Conservation (phyloP, 345 rosid genomes). For the Barbarea vulgaris region DNA sequence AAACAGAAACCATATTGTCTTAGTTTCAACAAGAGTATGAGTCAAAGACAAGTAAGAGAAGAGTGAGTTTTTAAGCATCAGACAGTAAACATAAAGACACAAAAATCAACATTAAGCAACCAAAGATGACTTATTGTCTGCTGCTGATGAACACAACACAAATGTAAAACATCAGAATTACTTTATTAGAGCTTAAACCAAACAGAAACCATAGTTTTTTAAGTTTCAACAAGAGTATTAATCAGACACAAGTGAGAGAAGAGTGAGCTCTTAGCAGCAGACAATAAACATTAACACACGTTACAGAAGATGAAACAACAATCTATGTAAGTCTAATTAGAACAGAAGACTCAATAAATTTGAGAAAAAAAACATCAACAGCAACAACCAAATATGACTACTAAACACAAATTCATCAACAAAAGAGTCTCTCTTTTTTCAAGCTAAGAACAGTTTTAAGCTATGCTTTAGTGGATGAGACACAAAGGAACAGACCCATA, state of each 20-base stretch:
- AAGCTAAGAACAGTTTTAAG: neutral
- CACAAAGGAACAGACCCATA: neutral
- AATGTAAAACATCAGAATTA: neutral
- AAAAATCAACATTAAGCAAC: neutral
- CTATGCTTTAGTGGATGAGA: neutral
- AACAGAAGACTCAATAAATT: too few relatives aligned
- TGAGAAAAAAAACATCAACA: too few relatives aligned
- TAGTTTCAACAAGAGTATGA: neutral
- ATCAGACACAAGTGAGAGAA: neutral
- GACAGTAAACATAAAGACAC: too few relatives aligned
- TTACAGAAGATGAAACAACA: too few relatives aligned
- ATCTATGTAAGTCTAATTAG: too few relatives aligned
- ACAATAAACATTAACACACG: too few relatives aligned
- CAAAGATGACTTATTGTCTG: neutral
- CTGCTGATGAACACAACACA: neutral
- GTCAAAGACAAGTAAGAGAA: neutral
- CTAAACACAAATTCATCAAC: neutral
- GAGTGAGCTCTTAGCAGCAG: neutral
- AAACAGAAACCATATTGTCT: neutral
- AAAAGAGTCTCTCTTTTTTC: neutral
- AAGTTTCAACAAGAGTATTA: neutral
- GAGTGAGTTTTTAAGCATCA: neutral
- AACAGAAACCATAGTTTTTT: neutral
- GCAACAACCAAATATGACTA: neutral
- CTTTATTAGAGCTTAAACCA: neutral